phyloP scores from a whole-genome alignment of 768 basidiomycete species.

The Wakefieldia striispora region DNA sequence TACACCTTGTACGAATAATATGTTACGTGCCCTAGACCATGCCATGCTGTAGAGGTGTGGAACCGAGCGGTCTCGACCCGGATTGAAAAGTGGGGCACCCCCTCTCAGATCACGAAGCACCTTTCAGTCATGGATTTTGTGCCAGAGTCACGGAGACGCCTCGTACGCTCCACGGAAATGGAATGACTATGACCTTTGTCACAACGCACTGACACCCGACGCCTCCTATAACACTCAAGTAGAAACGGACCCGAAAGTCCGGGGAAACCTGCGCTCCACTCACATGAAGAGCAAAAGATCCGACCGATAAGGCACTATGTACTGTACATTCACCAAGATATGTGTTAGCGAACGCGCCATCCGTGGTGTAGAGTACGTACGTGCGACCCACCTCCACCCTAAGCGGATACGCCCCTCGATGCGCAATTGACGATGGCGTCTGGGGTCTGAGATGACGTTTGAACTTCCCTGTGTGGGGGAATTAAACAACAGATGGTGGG shows the following conservation, averaged over 20 bases:
- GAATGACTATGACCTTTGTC: no score
- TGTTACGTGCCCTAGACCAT: slow-evolving; percentile 5
- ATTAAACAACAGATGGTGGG: not conserved
- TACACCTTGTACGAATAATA: slow-evolving; percentile 4
- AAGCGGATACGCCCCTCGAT: not conserved
- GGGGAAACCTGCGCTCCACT: not conserved
- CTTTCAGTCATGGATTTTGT: not conserved
- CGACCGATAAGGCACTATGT: not conserved
- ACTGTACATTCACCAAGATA: not conserved
- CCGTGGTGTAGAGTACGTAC: slow-evolving; percentile 3
- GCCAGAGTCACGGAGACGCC: no score
- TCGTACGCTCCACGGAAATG: no score
- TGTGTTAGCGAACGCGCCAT: not conserved
- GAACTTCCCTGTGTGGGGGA: slow-evolving; percentile 3
- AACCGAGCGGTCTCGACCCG: slow-evolving; percentile 10
- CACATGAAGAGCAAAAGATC: slow-evolving; percentile 5
- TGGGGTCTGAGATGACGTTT: not conserved
- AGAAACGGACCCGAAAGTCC: no score
- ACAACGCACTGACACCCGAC: no score
- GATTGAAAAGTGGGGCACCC: slow-evolving; percentile 8
- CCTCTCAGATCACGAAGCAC: slow-evolving; percentile 5
- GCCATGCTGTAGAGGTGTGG: not conserved
- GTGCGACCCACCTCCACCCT: slow-evolving; percentile 7
- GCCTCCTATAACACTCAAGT: no score
- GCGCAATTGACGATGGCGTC: not conserved